Percentiles rank a stretch among this genome's conserved stretches.
Conservation (phyloP, 1,284 basidiomycete species). For the Afroboletus lepidellus region DNA sequence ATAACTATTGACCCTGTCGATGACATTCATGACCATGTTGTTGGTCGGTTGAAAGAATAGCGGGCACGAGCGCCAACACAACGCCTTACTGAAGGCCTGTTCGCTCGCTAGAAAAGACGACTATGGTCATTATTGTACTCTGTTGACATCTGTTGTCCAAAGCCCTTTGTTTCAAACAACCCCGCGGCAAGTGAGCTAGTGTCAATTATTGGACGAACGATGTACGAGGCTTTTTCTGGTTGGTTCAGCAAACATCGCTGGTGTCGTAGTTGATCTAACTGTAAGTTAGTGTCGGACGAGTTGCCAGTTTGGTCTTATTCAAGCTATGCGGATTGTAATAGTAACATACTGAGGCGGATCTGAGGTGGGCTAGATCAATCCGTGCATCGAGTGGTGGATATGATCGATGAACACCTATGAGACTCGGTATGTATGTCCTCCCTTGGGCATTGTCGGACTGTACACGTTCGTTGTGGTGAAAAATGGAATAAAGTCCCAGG, state of each 20-base stretch:
- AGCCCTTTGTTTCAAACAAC: slow-evolving; percentile 23
- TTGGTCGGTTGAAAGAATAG: slow-evolving; percentile 7
- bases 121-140: slow-evolving; percentile 26
- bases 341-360: too few relatives aligned
- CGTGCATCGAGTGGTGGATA: too few relatives aligned
- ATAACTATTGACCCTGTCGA: slow-evolving; percentile 46
- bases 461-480: too few relatives aligned
- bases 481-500: too few relatives aligned
- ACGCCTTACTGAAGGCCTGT: slow-evolving; percentile 8
- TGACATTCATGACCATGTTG: slow-evolving; percentile 48
- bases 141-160: slow-evolving; percentile 31
- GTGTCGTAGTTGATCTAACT: not conserved
- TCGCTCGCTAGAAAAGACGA: slow-evolving; percentile 24
- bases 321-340: not conserved
- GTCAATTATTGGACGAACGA: not conserved
- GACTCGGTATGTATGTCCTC: too few relatives aligned
- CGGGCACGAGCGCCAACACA: slow-evolving; percentile 20
- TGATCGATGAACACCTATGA: too few relatives aligned
- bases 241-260: not conserved
- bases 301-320: not conserved
- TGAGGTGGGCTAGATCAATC: too few relatives aligned
- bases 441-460: too few relatives aligned
- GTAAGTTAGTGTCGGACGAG: not conserved
- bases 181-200: not conserved
- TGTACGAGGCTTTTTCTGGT: not conserved